phyloP scores from a whole-genome alignment of 2,329 filamentous ascomycete species.

The Exophiala spinifera region DNA sequence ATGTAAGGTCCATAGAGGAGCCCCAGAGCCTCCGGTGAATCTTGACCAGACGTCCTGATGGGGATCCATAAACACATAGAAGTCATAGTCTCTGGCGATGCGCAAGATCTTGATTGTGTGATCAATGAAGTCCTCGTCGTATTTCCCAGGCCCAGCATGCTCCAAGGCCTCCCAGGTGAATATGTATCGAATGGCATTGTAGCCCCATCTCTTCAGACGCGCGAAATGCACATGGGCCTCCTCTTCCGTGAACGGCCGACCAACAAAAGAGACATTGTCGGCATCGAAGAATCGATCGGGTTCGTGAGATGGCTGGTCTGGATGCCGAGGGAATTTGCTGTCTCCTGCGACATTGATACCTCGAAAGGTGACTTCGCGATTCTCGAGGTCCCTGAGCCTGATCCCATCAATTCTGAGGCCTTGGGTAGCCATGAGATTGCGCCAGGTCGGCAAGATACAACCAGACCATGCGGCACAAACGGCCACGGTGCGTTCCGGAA shows the following conservation, averaged over 20 bases:
- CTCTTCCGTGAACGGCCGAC: conserved; percentile 75
- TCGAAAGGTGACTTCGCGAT: conserved; percentile 81
- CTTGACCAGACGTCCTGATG: conserved; percentile 99
- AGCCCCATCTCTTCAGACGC: conserved; percentile 81
- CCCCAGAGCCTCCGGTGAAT: conserved; percentile 89
- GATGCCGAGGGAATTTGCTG: conserved; percentile 80
- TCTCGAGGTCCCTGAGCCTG: conserved; percentile 75
- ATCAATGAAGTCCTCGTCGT: conserved; percentile 90
- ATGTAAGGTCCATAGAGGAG: conserved; percentile 96
- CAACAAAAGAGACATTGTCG: conserved; percentile 85
- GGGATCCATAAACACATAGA: conserved; percentile 97
- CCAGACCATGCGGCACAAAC: conserved; percentile 16
- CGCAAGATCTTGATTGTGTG: conserved; percentile 84
- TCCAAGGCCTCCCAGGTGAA: conserved; percentile 99
- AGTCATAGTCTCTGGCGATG: conserved; percentile 82
- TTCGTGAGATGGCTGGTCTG: conserved; percentile 77
- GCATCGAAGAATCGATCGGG: conserved; percentile 82
- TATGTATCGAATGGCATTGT: conserved; percentile 93
- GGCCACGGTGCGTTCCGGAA: neutral
- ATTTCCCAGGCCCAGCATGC: conserved; percentile 81
- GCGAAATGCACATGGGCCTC: conserved; percentile 86
- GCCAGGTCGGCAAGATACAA: conserved; percentile 2
- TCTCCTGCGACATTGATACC: conserved; percentile 94
- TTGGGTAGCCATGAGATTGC: conserved; percentile 63
- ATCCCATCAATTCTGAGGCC: conserved; percentile 80